Base-by-base conservation (phyloP, 192 early-diverging fungal genomes). In the Coemansia sp. region DNA sequence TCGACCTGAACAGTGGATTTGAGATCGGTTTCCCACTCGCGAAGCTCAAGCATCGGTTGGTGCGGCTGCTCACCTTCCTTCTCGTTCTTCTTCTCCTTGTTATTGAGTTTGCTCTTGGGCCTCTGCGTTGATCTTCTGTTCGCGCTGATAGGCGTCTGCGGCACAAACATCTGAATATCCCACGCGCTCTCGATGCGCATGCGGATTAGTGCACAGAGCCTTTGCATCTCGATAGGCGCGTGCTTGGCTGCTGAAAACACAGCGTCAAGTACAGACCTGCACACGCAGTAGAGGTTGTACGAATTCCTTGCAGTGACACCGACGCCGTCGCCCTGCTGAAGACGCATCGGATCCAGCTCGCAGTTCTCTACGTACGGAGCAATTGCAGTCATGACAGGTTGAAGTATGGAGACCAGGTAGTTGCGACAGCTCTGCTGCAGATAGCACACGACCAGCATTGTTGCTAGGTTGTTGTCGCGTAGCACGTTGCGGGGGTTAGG, bases 391-490 rank as follows among this genome's bases (percentile, higher is more conserved):
- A 83, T 72, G 1, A 77, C 76, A 14, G 81, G 81, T 58, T 75
- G 81, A 63, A 83, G 58, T 17, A 78, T 73, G n/a, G 75, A 78
- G 17, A 83, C 67, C 30, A 83, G 51, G 59, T 78, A 83, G 34
- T 51, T 51, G 18, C 81, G 75, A 56, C 81, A 77, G 14, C 67
- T 77, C 57, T 74, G 72, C 64, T 83, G 81, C 49, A 77, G 58
- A 32, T 78, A 83, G 61, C 76, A 70, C 51, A 83, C 81, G 14
- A 83, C 73, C 4, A 83, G 73, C 76, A 83, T 73, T 1, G 82
- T 78, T 20, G 76, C 73, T 29, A 83, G 62, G 68, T 78, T 83
- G 68, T 77, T 77, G 66, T 74, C 70, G 54, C 75, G 75, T 36
- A 77, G 60, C 5, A 83, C 33, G 36, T 74, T 72, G 31, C 71